Base-by-base conservation (phyloP, 2,329 filamentous ascomycete genomes). In the Colletotrichum gloeosporioides region DNA sequence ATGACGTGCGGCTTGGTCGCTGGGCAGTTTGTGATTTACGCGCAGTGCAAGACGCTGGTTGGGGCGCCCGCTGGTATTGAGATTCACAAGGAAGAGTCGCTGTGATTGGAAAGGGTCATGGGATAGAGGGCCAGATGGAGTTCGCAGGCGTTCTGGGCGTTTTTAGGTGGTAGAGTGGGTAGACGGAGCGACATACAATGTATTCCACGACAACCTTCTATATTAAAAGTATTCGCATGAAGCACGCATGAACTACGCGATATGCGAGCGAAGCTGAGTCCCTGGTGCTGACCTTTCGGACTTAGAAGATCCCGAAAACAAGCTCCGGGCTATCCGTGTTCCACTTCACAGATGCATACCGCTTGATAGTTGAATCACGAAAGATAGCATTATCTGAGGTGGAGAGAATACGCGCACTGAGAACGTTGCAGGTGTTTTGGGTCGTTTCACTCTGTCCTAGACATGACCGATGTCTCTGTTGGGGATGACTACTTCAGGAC, bases 11-110 rank as follows among this genome's bases (percentile, higher is more conserved):
- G 87, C 7, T 80, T 90, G 32, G 89, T 90, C 1, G 86, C 88
- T 2, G 88, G 86, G 0, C 89, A 90, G 79, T 90, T 90, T 79
- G 89, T 90, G 27, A 90, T 90, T 44, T 90, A 90, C 70, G 88
- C 88, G 4, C 88, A 90, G 79, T 90, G 88, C 83, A 90, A 90
- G 84, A 79, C 87, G 6, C 81, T 90, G 18, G 89, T 89, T 2
- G 88, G 88, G 0, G 89, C 89, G 6, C 88, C 89, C 27, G 85
- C 88, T 0, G 80, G 88, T 34, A 87, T 90, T 66, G 89, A 90
- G 80, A 90, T 90, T 77, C 88, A 90, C 80, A 90, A 90, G 80
- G 88, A 90, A 27, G 53, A 75, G 75, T 70, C 71, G 9, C 22
- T 77, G 18, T 69, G 27, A 68, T 57, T 25, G n/a, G n/a, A n/a